Evolutionary conservation across 176 grass and related monocot genomes (phyloP).

Genomic region (Oryza glaberrima): DNA sequence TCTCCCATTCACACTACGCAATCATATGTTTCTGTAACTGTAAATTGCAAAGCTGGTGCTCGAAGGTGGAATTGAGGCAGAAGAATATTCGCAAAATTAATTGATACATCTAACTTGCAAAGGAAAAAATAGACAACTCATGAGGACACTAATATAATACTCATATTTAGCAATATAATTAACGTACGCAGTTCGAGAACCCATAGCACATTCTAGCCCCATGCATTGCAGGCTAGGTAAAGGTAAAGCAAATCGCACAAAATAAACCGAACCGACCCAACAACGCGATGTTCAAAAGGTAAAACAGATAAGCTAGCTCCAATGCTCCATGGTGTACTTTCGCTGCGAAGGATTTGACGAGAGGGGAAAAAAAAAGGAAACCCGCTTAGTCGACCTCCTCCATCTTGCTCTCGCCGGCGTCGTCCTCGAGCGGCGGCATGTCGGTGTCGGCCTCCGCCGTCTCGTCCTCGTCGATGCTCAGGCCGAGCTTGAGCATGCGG

Average conservation of each 20-base stretch:
- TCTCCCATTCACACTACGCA: too few relatives aligned
- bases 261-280: neutral
- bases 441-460: conserved; percentile 65
- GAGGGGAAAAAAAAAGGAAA: neutral
- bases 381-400: conserved; percentile 88
- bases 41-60: too few relatives aligned
- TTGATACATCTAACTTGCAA: too few relatives aligned
- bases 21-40: too few relatives aligned
- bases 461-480: conserved; percentile 91
- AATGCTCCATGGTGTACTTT: neutral
- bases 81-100: too few relatives aligned
- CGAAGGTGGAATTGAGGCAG: too few relatives aligned
- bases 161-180: neutral
- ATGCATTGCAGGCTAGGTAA: neutral
- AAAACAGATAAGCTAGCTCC: conserved; percentile 11
- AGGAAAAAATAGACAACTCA: too few relatives aligned
- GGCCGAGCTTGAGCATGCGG: conserved; percentile 92
- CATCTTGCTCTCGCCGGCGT: conserved; percentile 98
- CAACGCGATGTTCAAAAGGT: neutral
- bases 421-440: conserved; percentile 91
- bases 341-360: neutral
- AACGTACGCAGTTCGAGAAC: conserved; percentile 23
- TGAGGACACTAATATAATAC: neutral
- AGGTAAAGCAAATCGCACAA: conserved; percentile 13
- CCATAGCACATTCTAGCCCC: neutral